A percentile compares a stretch with the other conserved stretches of the same genome.
These are phyloP conservation scores for Chaetomiaceae sp. DNA, from an alignment of 2,329 filamentous ascomycete genomes.

Conservation along the genomic window DNA sequence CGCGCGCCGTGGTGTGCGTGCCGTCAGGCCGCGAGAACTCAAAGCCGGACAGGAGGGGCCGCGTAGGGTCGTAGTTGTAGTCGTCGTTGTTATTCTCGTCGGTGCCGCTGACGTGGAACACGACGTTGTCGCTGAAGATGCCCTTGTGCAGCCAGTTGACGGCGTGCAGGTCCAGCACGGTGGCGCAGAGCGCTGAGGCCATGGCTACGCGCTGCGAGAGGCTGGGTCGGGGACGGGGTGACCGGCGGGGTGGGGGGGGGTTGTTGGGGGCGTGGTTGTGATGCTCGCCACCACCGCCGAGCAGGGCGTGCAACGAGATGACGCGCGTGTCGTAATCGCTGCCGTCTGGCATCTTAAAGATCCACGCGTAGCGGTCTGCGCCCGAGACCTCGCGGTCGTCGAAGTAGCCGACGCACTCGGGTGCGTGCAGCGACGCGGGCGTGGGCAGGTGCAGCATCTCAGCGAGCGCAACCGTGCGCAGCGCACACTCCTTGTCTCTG, in stretches of 20 bases:
- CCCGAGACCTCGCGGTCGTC: slow-evolving; percentile 19
- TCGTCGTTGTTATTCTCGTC: slow-evolving; percentile 15
- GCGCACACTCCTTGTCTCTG: slow-evolving; percentile 13
- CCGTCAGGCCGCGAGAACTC: slow-evolving; percentile 41
- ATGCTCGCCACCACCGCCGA: slow-evolving; percentile 11
- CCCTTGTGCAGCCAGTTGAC: slow-evolving; percentile 51
- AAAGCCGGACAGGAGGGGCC: slow-evolving; percentile 42
- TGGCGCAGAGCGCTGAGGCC: slow-evolving; percentile 19
- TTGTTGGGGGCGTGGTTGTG: too few relatives aligned
- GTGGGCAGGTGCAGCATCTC: slow-evolving; percentile 23
- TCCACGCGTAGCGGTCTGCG: slow-evolving; percentile 18
- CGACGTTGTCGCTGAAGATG: slow-evolving; percentile 42
- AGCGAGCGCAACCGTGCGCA: slow-evolving; percentile 22
- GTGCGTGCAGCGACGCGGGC: slow-evolving; percentile 17
- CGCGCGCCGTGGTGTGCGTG: slow-evolving; percentile 18
- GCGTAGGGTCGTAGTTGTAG: slow-evolving; percentile 12
- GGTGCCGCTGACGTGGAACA: slow-evolving; percentile 38
- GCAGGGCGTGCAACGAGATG: slow-evolving; percentile 15
- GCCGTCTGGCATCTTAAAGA: slow-evolving; percentile 20
- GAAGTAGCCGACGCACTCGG: slow-evolving; percentile 23
- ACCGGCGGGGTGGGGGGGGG: too few relatives aligned
- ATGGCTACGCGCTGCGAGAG: slow-evolving; percentile 18
- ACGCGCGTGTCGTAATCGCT: slow-evolving; percentile 14
- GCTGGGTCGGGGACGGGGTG: slow-evolving; percentile 10
- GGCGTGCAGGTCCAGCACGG: slow-evolving; percentile 37